These are phyloP conservation scores for Cyclotella baltica DNA, from an alignment of 108 stramenopile genomes.

Conservation along the genomic window DNA sequence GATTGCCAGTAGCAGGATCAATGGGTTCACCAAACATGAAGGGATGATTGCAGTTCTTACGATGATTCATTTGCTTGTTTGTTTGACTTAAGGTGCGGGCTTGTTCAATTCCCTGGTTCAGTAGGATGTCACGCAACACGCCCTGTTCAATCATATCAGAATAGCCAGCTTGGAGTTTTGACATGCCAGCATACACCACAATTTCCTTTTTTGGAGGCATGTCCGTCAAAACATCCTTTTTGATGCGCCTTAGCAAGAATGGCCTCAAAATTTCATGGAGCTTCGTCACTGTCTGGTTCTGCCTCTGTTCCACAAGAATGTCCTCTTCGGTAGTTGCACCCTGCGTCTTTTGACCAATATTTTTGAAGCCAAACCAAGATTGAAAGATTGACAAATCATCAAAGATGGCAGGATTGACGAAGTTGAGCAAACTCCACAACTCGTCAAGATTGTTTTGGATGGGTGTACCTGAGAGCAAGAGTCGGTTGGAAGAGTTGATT, in stretches of 20 bases:
- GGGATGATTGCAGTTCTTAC: slow-evolving; percentile 97
- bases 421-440: slow-evolving; percentile 98
- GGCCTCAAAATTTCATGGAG: slow-evolving; percentile 97
- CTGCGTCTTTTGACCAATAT: slow-evolving; percentile 93
- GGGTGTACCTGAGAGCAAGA: slow-evolving; percentile 98
- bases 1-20: slow-evolving; percentile 79
- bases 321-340: slow-evolving; percentile 89
- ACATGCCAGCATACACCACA: slow-evolving; percentile 95
- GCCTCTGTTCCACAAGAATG: slow-evolving; percentile 89
- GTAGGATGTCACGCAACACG: slow-evolving; percentile 71
- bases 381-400: slow-evolving; percentile 97
- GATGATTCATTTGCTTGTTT: slow-evolving; percentile 95
- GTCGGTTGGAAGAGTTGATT: slow-evolving; percentile 82
- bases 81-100: slow-evolving; percentile 86
- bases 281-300: slow-evolving; percentile 93
- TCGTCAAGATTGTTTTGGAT: slow-evolving; percentile 90
- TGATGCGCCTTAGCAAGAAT: slow-evolving; percentile 94
- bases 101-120: slow-evolving; percentile 76
- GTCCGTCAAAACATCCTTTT: slow-evolving; percentile 90
- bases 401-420: slow-evolving; percentile 98
- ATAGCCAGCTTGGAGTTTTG: slow-evolving; percentile 86
- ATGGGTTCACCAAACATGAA: slow-evolving; percentile 97
- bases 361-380: slow-evolving; percentile 97
- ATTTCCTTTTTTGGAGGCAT: slow-evolving; percentile 96
- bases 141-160: slow-evolving; percentile 88